Conservation (phyloP, 1,284 basidiomycete species). For the Omphalotus olearius region DNA sequence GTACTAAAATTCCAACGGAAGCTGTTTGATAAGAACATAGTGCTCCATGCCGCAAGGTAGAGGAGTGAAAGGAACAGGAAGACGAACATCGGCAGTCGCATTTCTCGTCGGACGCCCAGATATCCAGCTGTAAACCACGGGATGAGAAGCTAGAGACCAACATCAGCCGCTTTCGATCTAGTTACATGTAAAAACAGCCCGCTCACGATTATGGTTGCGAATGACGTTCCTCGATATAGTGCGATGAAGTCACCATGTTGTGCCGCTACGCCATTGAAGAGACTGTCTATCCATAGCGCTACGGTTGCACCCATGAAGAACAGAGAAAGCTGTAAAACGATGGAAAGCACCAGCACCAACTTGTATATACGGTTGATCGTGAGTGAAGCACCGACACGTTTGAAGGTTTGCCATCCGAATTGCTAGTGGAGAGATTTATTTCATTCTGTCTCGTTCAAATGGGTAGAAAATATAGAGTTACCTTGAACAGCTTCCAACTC, state of each 20-base stretch:
- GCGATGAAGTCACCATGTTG: constrained; percentile 39
- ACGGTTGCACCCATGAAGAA: constrained; percentile 73
- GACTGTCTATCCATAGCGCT: constrained; percentile 72
- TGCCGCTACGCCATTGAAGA: constrained; percentile 61
- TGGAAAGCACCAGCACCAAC: constrained; percentile 65
- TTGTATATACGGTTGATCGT: constrained; percentile 72
- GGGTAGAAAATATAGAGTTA: constrained; percentile 23
- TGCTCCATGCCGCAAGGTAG: constrained; percentile 62
- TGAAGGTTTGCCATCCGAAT: constrained; percentile 83
- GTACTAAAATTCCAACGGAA: constrained; percentile 68
- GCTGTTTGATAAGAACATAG: constrained; percentile 65
- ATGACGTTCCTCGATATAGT: constrained; percentile 53
- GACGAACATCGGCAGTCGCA: constrained; percentile 49
- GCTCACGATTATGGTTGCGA: constrained; percentile 56
- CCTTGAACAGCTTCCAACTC: constrained; percentile 74
- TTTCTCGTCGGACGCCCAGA: constrained; percentile 68
- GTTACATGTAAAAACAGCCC: not conserved
- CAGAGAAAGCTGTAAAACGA: constrained; percentile 66
- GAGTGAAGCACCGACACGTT: constrained; percentile 74
- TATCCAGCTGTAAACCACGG: constrained; percentile 72
- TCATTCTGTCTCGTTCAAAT: not conserved
- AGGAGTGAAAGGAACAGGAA: constrained; percentile 59
- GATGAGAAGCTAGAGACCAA: constrained; percentile 45
- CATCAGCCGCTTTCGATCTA: constrained; percentile 11
- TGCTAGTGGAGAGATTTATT: constrained; percentile 33